These are phyloP conservation scores for Phlyctochytrium arcticum DNA, from an alignment of 192 early-diverging fungal genomes.

Conservation along the genomic window DNA sequence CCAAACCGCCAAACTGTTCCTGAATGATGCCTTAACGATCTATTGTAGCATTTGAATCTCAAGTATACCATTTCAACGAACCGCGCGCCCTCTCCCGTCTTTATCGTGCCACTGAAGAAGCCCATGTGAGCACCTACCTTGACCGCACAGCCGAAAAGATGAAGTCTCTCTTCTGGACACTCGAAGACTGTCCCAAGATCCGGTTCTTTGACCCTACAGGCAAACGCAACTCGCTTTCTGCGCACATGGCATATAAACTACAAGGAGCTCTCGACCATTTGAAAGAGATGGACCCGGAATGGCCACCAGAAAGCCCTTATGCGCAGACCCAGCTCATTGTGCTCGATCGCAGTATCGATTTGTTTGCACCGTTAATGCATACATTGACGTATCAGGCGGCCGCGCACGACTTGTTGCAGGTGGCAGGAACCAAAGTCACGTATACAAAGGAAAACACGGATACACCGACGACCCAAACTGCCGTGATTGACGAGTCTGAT, in stretches of 20 bases:
- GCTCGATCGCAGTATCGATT: conserved; percentile 40
- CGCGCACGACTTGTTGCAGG: conserved; percentile 74
- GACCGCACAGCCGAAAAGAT: conserved; percentile 32
- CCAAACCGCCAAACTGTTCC: no score
- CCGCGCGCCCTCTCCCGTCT: conserved; percentile 27
- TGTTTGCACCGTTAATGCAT: conserved; percentile 35
- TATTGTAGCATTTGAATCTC: conserved; percentile 48
- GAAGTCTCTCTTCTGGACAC: conserved; percentile 40
- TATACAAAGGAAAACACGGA: conserved; percentile 9
- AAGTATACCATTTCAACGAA: conserved; percentile 42
- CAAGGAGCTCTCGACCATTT: conserved; percentile 14
- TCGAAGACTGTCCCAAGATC: conserved; percentile 53
- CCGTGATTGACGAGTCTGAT: conserved; percentile 49
- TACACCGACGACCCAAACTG: conserved; percentile 7
- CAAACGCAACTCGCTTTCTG: conserved; percentile 36
- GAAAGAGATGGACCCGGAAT: conserved; percentile 27
- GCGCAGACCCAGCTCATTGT: conserved; percentile 35
- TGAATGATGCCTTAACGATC: no score
- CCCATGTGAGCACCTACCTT: conserved; percentile 21
- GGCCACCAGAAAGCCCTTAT: conserved; percentile 23
- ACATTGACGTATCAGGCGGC: conserved; percentile 65
- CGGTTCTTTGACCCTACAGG: conserved; percentile 82
- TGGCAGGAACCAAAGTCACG: conserved; percentile 60
- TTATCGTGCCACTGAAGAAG: conserved; percentile 22
- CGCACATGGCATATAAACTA: conserved; percentile 30